Evolutionary conservation across 1,139 yeast genomes (phyloP).

Genomic region (Geotrichum macrosporum): DNA sequence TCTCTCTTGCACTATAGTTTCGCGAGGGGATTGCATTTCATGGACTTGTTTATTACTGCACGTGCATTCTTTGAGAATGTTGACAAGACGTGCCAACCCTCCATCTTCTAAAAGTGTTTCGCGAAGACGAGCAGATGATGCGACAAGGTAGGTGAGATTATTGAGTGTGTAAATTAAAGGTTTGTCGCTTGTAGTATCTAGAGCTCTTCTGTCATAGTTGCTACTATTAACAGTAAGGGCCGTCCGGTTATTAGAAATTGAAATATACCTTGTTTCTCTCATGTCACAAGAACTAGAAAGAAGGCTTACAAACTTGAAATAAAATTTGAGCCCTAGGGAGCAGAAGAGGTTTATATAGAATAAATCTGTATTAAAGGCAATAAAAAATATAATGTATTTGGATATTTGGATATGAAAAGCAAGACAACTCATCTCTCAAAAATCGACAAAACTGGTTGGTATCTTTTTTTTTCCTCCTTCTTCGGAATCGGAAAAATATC

Average conservation of each 20-base stretch:
- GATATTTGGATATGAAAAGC: too few relatives aligned
- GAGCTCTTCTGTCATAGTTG: slow-evolving; percentile 84
- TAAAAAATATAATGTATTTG: too few relatives aligned
- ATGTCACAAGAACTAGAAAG: too few relatives aligned
- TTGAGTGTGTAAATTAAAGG: slow-evolving; percentile 90
- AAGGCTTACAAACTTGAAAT: too few relatives aligned
- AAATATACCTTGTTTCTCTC: slow-evolving; percentile 89
- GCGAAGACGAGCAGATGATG: slow-evolving; percentile 82
- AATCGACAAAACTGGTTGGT: too few relatives aligned
- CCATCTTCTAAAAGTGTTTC: slow-evolving; percentile 89
- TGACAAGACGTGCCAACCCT: slow-evolving; percentile 82
- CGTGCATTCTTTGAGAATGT: slow-evolving; percentile 77
- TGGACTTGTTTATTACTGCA: slow-evolving; percentile 18
- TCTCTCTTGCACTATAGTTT: slow-evolving; percentile 35
- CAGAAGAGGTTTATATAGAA: too few relatives aligned
- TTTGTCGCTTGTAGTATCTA: slow-evolving; percentile 83
- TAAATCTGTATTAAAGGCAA: too few relatives aligned
- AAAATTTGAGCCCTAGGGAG: too few relatives aligned
- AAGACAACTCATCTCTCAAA: too few relatives aligned
- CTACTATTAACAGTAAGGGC: slow-evolving; percentile 86
- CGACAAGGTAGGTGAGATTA: slow-evolving; percentile 80
- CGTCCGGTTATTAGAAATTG: slow-evolving; percentile 75
- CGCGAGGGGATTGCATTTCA: slow-evolving; percentile 5
- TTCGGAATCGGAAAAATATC: too few relatives aligned
- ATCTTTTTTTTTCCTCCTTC: too few relatives aligned